phyloP scores from a whole-genome alignment of 257 asterid genomes.

The Echites panduratus region DNA sequence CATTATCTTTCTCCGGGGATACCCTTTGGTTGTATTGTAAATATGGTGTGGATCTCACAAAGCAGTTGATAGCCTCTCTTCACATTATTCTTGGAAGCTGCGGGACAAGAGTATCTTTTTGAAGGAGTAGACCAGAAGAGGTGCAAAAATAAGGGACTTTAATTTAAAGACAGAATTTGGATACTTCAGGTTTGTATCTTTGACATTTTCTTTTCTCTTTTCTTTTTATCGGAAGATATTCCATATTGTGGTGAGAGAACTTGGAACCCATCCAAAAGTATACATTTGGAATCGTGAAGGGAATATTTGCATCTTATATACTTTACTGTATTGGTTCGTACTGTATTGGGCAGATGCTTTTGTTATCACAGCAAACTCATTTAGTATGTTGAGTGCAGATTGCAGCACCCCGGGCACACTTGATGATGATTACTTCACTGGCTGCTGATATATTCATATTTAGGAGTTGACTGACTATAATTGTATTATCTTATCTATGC shows the following conservation, averaged over 20 bases:
- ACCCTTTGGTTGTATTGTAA: constrained; percentile 71
- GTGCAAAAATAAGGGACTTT: constrained; percentile 23
- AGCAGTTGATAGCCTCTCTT: constrained; percentile 63
- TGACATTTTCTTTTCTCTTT: background rate
- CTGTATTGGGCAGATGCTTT: constrained; percentile 97
- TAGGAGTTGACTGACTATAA: no score
- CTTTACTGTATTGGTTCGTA: constrained; percentile 45
- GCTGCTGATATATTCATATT: constrained; percentile 12
- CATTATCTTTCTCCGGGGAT: constrained; percentile 10
- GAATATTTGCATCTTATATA: constrained; percentile 20
- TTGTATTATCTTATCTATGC: background rate
- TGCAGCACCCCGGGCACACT: constrained; percentile 96
- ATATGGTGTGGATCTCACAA: constrained; percentile 81
- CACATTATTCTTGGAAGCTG: constrained; percentile 76
- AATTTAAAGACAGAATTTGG: background rate
- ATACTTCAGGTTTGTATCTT: background rate
- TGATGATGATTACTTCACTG: constrained; percentile 4
- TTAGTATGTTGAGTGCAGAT: constrained; percentile 93
- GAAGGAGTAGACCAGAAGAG: constrained; percentile 89
- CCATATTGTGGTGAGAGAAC: constrained; percentile 56
- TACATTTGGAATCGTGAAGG: constrained; percentile 95
- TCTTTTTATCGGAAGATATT: constrained; percentile 39
- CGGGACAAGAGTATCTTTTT: constrained; percentile 89
- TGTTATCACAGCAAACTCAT: constrained; percentile 87
- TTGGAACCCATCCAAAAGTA: constrained; percentile 69